Percentiles rank a stretch among this genome's conserved stretches.
phyloP scores from a whole-genome alignment of 129 eudicot species.

The Centella asiatica region DNA sequence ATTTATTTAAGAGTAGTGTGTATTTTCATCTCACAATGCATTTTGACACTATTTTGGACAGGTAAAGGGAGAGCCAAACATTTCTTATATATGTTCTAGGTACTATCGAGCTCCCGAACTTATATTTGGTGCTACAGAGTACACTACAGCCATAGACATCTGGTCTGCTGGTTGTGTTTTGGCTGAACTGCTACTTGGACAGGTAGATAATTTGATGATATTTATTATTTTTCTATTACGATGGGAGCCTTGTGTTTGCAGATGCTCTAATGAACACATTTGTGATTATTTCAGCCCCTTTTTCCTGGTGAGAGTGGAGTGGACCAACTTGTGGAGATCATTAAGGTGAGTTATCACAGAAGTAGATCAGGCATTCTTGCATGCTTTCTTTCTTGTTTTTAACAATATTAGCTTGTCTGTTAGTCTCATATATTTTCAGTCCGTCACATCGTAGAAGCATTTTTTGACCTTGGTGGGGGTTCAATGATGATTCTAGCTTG shows the following conservation, averaged over 20 bases:
- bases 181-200: slow-evolving; percentile 33
- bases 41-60: not conserved
- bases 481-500: too few relatives aligned
- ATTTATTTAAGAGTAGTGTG: not conserved
- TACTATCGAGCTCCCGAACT: slow-evolving; percentile 40
- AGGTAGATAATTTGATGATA: not conserved
- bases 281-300: slow-evolving; percentile 30
- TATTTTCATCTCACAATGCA: not conserved
- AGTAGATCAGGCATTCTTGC: too few relatives aligned
- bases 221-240: slow-evolving; percentile 8
- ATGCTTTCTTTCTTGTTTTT: too few relatives aligned
- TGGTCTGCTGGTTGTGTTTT: slow-evolving; percentile 42
- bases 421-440: not conserved
- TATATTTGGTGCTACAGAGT: slow-evolving; percentile 64
- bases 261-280: slow-evolving; percentile 8
- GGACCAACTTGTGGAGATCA: slow-evolving; percentile 89
- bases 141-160: slow-evolving; percentile 46
- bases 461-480: too few relatives aligned
- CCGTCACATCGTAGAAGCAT: not conserved
- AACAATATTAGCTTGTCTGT: too few relatives aligned
- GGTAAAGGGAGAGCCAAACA: slow-evolving; percentile 39
- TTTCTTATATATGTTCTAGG: slow-evolving; percentile 31
- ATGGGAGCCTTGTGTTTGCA: not conserved
- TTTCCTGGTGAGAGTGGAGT: slow-evolving; percentile 76
- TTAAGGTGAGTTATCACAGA: slow-evolving; percentile 45